Percentiles rank a stretch among this genome's conserved stretches.
Conservation (phyloP, 2,329 filamentous ascomycete species). For the Ceratocystis destructans region DNA sequence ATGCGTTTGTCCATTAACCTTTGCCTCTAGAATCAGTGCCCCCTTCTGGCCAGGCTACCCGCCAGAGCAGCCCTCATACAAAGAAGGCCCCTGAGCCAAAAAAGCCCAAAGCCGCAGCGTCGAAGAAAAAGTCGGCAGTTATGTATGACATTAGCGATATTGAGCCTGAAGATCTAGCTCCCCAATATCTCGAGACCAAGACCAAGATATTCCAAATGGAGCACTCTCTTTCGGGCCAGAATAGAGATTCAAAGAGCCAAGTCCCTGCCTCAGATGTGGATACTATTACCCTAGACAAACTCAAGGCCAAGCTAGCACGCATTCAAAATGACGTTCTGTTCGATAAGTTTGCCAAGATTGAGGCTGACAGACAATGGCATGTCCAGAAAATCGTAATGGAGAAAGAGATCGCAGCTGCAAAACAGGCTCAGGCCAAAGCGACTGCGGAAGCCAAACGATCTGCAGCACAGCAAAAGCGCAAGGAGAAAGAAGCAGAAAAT, state of each 20-base stretch:
- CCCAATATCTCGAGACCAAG: slow-evolving; percentile 65
- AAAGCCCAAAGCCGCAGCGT: neutral
- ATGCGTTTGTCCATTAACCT: neutral
- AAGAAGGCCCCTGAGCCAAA: slow-evolving; percentile 11
- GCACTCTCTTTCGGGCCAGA: slow-evolving; percentile 32
- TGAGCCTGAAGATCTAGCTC: slow-evolving; percentile 60
- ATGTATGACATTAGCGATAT: slow-evolving; percentile 50
- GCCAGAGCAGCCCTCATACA: slow-evolving; percentile 10
- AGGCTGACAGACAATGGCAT: slow-evolving; percentile 54
- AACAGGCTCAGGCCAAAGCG: slow-evolving; percentile 28
- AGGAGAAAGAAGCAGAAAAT: neutral
- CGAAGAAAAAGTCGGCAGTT: slow-evolving; percentile 27
- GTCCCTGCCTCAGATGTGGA: slow-evolving; percentile 24
- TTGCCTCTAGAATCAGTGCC: neutral
- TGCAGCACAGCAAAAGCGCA: neutral
- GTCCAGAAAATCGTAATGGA: slow-evolving; percentile 44
- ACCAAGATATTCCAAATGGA: slow-evolving; percentile 50
- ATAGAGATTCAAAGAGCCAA: slow-evolving; percentile 24
- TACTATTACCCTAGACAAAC: slow-evolving; percentile 43
- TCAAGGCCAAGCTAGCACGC: slow-evolving; percentile 59
- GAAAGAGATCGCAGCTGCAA: slow-evolving; percentile 43
- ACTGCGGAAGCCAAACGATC: neutral
- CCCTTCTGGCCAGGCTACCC: slow-evolving; percentile 8
- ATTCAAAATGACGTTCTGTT: slow-evolving; percentile 71
- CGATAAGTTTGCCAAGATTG: slow-evolving; percentile 38